phyloP scores from a whole-genome alignment of 2,329 filamentous ascomycete species.

The Eutypella sp. region DNA sequence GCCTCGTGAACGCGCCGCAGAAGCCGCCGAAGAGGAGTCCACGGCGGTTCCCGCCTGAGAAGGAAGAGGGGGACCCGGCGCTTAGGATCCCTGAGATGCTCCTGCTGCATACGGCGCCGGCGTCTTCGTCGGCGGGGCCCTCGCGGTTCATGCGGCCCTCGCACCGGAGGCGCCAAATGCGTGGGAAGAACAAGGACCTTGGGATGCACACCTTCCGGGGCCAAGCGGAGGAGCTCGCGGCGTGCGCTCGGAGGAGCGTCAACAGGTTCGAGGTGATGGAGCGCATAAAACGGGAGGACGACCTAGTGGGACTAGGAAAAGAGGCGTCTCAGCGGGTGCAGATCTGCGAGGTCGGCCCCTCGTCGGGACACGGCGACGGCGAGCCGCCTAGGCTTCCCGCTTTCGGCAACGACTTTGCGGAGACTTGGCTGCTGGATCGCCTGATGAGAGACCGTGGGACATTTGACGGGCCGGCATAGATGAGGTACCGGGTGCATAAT shows the following conservation, averaged over 20 bases:
- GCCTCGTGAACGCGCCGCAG: background rate
- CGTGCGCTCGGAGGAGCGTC: constrained; percentile 45
- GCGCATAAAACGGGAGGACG: constrained; percentile 36
- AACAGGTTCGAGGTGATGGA: constrained; percentile 40
- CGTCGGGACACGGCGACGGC: too few species aligned
- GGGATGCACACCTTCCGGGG: constrained; percentile 38
- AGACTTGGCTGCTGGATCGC: constrained; percentile 19
- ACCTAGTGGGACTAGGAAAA: constrained; percentile 26
- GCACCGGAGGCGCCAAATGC: constrained; percentile 12
- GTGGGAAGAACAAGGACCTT: constrained; percentile 9
- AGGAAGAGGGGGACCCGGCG: constrained; percentile 34
- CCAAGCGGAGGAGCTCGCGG: constrained; percentile 44
- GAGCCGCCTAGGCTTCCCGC: constrained; percentile 7
- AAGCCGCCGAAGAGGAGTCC: constrained; percentile 23
- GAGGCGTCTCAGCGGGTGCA: constrained; percentile 35
- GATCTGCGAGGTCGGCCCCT: constrained; percentile 31
- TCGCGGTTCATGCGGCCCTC: too few species aligned
- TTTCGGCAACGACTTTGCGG: constrained; percentile 11
- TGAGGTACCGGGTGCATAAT: too few species aligned
- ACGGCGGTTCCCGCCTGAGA: constrained; percentile 48
- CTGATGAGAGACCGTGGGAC: background rate
- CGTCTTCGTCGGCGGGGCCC: constrained; percentile 12
- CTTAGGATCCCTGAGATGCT: constrained; percentile 46
- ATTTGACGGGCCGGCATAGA: background rate
- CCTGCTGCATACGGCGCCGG: constrained; percentile 39